These are phyloP conservation scores for Mimosa bimucronata DNA, from an alignment of 306 rosid genomes.

Conservation along the genomic window DNA sequence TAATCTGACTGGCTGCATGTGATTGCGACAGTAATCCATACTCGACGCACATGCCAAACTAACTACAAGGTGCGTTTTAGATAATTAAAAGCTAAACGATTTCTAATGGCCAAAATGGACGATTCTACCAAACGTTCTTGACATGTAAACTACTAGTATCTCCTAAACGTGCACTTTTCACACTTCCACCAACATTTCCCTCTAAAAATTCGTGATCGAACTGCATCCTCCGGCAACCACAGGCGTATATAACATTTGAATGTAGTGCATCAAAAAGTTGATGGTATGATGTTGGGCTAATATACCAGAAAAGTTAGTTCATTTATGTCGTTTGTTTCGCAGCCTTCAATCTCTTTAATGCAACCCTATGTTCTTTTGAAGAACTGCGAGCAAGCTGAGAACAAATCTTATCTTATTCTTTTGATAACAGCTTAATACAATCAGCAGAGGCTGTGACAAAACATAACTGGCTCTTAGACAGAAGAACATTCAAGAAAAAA, in stretches of 20 bases:
- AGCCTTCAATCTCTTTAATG: background rate
- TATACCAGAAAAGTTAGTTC: background rate
- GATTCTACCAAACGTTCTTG: background rate
- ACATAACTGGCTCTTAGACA: slow-evolving; percentile 2
- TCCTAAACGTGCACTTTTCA: background rate
- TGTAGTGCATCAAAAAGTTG: slow-evolving; percentile 1
- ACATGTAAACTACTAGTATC: background rate
- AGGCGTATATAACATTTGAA: background rate
- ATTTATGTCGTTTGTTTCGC: background rate
- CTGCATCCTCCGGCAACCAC: background rate
- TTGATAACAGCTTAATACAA: slow-evolving; percentile 19
- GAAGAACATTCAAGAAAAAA: background rate
- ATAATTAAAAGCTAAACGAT: background rate
- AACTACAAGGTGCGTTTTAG: background rate
- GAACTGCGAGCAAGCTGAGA: slow-evolving; percentile 8
- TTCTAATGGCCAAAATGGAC: background rate
- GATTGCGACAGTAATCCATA: background rate
- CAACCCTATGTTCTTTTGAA: background rate
- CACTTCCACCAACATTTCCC: background rate
- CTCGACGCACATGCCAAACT: background rate
- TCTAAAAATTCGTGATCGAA: background rate
- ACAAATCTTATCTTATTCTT: background rate
- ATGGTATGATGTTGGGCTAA: background rate
- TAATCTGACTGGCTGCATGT: no score
- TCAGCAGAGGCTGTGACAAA: slow-evolving; percentile 1